These are phyloP conservation scores for Lomentospora prolificans DNA, from an alignment of 2,329 filamentous ascomycete genomes.

Conservation along the genomic window DNA sequence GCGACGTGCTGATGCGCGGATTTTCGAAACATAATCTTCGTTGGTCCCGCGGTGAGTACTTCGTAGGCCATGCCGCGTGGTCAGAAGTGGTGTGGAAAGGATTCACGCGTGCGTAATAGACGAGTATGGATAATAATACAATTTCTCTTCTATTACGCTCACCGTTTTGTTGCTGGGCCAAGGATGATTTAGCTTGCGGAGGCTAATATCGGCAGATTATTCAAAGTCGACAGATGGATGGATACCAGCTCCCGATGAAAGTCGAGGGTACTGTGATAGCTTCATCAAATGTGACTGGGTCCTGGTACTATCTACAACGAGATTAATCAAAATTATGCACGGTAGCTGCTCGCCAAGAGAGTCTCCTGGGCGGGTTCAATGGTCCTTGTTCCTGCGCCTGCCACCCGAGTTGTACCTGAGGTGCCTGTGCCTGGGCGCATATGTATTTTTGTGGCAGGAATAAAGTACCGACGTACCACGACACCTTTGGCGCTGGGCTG, in stretches of 20 bases:
- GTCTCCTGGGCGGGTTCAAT: too few relatives aligned
- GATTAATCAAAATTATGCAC: neutral
- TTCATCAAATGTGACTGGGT: neutral
- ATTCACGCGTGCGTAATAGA: too few relatives aligned
- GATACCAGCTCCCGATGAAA: neutral
- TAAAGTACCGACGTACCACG: neutral
- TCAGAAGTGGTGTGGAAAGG: neutral
- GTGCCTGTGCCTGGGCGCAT: neutral
- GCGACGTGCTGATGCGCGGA: conserved; percentile 3
- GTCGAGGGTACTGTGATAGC: neutral
- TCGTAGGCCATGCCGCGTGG: neutral
- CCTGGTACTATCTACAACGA: neutral
- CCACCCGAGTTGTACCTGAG: neutral
- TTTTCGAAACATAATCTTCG: conserved; percentile 1
- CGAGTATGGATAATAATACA: too few relatives aligned
- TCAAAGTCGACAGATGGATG: neutral
- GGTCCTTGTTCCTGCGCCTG: neutral
- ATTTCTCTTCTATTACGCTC: too few relatives aligned
- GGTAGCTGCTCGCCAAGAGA: neutral
- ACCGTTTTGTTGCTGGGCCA: too few relatives aligned
- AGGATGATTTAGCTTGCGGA: neutral
- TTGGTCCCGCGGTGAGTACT: neutral
- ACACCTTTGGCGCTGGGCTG: neutral
- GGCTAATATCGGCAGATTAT: neutral
- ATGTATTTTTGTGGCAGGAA: neutral